Evolutionary conservation across 176 grass and related monocot species (phyloP), one percentile per base, ranked within the genome.

Genomic region (Raddia guianensis): DNA sequence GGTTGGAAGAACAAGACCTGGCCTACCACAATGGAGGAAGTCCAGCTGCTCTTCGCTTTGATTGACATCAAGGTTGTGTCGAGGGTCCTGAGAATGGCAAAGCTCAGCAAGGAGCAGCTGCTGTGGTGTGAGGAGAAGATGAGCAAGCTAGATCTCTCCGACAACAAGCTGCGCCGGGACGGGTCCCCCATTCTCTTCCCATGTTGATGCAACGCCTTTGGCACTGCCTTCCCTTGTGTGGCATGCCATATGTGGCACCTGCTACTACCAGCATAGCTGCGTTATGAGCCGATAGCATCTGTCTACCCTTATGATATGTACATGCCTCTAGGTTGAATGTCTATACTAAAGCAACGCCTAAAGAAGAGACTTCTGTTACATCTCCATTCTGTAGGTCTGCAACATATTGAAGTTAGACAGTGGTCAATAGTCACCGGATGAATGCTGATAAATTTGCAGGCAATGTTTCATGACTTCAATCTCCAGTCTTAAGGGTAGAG

Each of bases 71-170:
- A 95, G 87, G 96, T 99, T 1, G 86, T 95, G 71, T 89, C 90
- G 1, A 87, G 96, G 73, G 92, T 99, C 11, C 78, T 99, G 79
- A 88, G 84, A 55, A 91, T 99, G 96, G 86, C 50, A 9, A 84
- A 90, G 51, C 84, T 99, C 21, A 95, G 92, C 80, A 95, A 95
- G 88, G 92, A 91, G 88, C 96, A 95, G 84, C 79, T 99, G 18
- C 86, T 99, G 43, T 99, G 96, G 96, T 99, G 96, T 12, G 96
- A 98, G 73, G 96, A 99, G 86, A 99, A 99, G 87, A 95, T 99
- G 96, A 95, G 96, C 76, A 99, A 99, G 85, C 72, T 99, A 6
- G 96, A 95, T 78, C 78, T 99, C 68, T 91, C 90, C 0, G 86
- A 91, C 49, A 88, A 86, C 82, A 89, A 89, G 68, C 84, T 99